These are phyloP conservation scores for Aegilops longissima DNA, from an alignment of 176 grass and related monocot species.

Conservation along the genomic window DNA sequence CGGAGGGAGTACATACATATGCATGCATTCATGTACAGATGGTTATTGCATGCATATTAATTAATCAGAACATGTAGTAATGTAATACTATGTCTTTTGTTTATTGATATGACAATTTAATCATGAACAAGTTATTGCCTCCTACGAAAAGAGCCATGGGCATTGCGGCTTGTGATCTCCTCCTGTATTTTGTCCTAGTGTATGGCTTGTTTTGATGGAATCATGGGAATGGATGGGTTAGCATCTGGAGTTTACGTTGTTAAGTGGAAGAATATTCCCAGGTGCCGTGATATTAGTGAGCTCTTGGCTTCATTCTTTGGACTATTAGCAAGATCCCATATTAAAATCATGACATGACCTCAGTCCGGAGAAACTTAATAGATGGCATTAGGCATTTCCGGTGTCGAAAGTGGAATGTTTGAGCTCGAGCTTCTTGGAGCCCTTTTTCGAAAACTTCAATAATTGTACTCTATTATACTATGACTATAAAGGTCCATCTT, in stretches of 20 bases:
- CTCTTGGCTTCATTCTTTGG: constrained; percentile 18
- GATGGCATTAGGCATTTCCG: neutral
- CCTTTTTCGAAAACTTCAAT: no score
- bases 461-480: no score
- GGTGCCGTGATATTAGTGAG: neutral
- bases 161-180: no score
- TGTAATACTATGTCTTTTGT: no score
- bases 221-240: no score
- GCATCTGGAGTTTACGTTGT: neutral
- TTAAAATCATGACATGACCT: neutral
- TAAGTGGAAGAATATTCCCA: constrained; percentile 9
- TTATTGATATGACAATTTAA: no score
- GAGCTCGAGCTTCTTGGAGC: no score
- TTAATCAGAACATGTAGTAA: no score
- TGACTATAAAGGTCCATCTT: no score
- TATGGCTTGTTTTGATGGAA: no score
- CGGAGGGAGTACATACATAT: neutral
- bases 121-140: neutral
- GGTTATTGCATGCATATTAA: neutral
- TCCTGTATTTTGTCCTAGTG: no score
- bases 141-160: neutral
- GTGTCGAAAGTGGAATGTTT: no score
- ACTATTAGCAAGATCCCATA: constrained; percentile 1
- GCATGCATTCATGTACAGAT: constrained; percentile 2
- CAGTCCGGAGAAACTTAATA: constrained; percentile 13